These are phyloP conservation scores for Metarhizium rileyi DNA, from an alignment of 2,329 filamentous ascomycete species.

Conservation along the genomic window DNA sequence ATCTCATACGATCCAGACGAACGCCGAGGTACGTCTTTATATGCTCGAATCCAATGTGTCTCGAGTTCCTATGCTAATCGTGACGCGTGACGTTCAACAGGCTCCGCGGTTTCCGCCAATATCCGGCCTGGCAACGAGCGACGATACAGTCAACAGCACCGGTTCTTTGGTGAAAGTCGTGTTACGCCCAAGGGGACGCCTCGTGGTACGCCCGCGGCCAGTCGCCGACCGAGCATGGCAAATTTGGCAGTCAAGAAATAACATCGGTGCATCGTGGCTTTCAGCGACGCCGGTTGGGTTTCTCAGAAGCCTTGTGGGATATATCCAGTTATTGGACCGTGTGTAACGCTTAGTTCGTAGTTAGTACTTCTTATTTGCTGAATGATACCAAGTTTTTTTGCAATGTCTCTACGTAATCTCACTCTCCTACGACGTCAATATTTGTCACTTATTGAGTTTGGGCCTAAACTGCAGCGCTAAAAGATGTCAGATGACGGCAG, in stretches of 20 bases:
- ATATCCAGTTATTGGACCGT: background rate
- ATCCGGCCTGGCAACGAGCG: conserved; percentile 15
- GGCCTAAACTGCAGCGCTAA: background rate
- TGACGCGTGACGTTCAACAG: background rate
- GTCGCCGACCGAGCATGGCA: conserved; percentile 20
- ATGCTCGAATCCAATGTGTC: background rate
- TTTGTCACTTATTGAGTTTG: background rate
- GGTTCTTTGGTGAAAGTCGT: conserved; percentile 32
- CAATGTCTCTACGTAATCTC: background rate
- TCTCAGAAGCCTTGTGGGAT: background rate
- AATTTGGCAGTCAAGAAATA: conserved; percentile 8
- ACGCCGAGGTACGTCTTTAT: conserved; percentile 18
- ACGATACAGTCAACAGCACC: conserved; percentile 28
- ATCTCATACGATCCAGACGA: conserved; percentile 13
- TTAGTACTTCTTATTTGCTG: background rate
- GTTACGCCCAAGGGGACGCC: conserved; percentile 29
- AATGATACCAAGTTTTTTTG: conserved; percentile 4
- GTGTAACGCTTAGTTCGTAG: background rate
- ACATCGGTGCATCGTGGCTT: background rate
- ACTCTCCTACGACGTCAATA: background rate
- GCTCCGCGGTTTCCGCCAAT: conserved; percentile 14
- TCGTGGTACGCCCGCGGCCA: conserved; percentile 26
- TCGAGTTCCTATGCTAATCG: background rate
- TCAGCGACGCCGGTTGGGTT: background rate
- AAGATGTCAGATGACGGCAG: background rate